Conservation (phyloP, 169 alveolate species). For the Theileria equi region DNA sequence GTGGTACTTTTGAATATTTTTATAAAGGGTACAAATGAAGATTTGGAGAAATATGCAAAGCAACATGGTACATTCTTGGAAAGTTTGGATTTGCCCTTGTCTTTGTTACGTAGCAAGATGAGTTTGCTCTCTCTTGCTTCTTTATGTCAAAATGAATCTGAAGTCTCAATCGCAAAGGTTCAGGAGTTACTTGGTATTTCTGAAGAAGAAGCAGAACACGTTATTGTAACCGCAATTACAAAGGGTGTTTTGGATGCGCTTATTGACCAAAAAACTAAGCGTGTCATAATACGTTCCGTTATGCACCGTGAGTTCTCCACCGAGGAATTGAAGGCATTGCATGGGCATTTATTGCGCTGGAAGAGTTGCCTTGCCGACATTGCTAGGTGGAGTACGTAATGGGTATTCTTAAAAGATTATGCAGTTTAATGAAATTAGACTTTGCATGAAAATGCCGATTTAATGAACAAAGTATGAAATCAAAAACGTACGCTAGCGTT, state of each 20-base stretch:
- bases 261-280: slow-evolving; percentile 67
- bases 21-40: slow-evolving; percentile 34
- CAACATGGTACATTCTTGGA: slow-evolving; percentile 15
- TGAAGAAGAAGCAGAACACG: slow-evolving; percentile 55
- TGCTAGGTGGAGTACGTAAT: too few relatives aligned
- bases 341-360: slow-evolving; percentile 54
- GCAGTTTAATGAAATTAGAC: too few relatives aligned
- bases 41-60: slow-evolving; percentile 20
- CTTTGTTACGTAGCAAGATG: slow-evolving; percentile 11
- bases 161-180: slow-evolving; percentile 47
- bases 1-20: slow-evolving; percentile 34
- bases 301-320: slow-evolving; percentile 66
- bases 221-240: slow-evolving; percentile 70
- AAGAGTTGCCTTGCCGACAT: too few relatives aligned
- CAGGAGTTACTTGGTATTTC: slow-evolving; percentile 51
- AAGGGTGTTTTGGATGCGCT: slow-evolving; percentile 72
- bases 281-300: slow-evolving; percentile 57
- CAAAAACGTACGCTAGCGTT: too few relatives aligned
- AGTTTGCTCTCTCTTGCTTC: slow-evolving; percentile 42
- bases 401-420: too few relatives aligned
- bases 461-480: too few relatives aligned
- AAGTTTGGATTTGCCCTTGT: slow-evolving; percentile 10
- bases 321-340: slow-evolving; percentile 53
- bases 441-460: too few relatives aligned
- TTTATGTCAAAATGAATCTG: slow-evolving; percentile 47